Evolutionary conservation across 345 rosid genomes (phyloP), one percentile per base, ranked within the genome.

Genomic region (Citrus cavaleriei): DNA sequence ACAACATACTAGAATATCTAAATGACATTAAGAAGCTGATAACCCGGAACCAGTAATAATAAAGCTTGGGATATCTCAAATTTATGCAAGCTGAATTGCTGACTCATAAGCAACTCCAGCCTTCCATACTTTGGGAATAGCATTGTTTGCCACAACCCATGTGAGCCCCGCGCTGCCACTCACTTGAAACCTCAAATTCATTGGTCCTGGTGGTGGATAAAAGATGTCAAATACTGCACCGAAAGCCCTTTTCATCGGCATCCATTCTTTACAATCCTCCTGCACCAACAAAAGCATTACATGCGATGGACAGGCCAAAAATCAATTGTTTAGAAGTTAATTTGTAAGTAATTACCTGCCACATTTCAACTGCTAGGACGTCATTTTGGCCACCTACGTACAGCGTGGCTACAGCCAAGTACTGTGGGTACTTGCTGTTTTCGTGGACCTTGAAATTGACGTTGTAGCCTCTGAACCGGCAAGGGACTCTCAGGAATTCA

Each of bases 221-320:
- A 83, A 70, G 27, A 65, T 42, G 87, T 93, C 98, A 34, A 81
- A 94, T 55, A 93, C 97, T 4, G 91, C 94, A 32, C 95, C 98
- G 46, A 74, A 90, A 5, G 84, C 94, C 84, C 89, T 90, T 80
- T 95, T 88, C 98, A 93, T 91, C 16, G 87, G 79, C 75, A 7
- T 30, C 98, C 98, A 93, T 62, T 89, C 84, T 70, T 86, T 83
- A 76, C 87, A 77, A 66, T 89, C 92, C 80, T 87, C 93, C 95
- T 91, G 84, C 84, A 63, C 10, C 16, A 42, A 42, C 51, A 42
- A 42, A 42, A 42, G 51, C 51, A 42, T 42, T 42, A 42, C 51
- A 42, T 42, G 51, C 16, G 16, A 42, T 42, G 51, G 51, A 10
- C 51, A 5, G 16, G 51, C 51, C 4, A 42, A 42, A 42, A 42